Evolutionary conservation across 805 yeast species (phyloP).

Genomic region (Cyberlindnera subsufficiens): DNA sequence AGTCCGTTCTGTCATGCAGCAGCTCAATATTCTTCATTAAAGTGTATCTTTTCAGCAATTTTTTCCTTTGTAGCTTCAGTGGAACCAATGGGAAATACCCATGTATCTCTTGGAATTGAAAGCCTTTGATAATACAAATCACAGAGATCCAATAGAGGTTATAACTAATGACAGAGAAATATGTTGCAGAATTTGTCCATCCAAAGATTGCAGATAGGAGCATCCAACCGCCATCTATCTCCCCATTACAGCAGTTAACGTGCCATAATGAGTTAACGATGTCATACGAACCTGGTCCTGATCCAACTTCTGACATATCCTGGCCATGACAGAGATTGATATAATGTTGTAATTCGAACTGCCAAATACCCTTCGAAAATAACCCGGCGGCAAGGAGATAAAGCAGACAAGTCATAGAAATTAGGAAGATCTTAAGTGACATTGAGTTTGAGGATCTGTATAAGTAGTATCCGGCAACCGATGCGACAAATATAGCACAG

Average conservation of each 20-base stretch:
- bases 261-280: constrained; percentile 82
- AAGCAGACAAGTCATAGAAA: constrained; percentile 71
- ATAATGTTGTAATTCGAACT: constrained; percentile 71
- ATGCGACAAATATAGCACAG: constrained; percentile 54
- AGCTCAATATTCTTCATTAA: constrained; percentile 12
- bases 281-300: constrained; percentile 92
- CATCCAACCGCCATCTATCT: constrained; percentile 93
- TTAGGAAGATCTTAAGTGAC: constrained; percentile 68
- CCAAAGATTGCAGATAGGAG: constrained; percentile 82
- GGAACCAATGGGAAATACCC: constrained; percentile 64
- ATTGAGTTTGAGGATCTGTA: constrained; percentile 77
- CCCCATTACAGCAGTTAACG: constrained; percentile 90
- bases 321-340: constrained; percentile 72
- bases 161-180: constrained; percentile 76
- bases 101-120: constrained; percentile 47
- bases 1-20: neutral
- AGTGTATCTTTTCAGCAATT: constrained; percentile 35
- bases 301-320: constrained; percentile 84
- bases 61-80: constrained; percentile 48
- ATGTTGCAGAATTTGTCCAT: constrained; percentile 93
- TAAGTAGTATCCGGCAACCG: constrained; percentile 56
- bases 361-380: constrained; percentile 86
- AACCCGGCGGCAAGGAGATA: constrained; percentile 85
- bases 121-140: constrained; percentile 35
- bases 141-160: constrained; percentile 60